phyloP scores from a whole-genome alignment of 2,329 filamentous ascomycete genomes.

The Akanthomyces dipterigenus region DNA sequence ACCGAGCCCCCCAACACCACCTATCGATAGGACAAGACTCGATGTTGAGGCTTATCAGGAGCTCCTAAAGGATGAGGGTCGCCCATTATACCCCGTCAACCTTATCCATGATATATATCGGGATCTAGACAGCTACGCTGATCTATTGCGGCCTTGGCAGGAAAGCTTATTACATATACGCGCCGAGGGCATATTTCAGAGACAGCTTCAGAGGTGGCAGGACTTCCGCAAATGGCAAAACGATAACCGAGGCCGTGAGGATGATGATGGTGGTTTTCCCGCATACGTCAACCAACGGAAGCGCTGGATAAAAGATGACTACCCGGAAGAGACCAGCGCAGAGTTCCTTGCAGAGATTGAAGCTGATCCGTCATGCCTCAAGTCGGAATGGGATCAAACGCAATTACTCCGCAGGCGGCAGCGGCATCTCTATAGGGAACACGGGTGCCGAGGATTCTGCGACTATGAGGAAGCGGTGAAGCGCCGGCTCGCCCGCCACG shows the following conservation, averaged over 20 bases:
- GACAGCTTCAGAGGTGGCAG: neutral
- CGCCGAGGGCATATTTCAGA: neutral
- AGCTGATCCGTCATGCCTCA: neutral
- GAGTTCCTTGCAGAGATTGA: neutral
- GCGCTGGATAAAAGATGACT: neutral
- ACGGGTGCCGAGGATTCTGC: conserved; percentile 15
- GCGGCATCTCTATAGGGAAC: neutral
- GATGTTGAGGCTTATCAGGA: neutral
- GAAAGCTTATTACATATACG: neutral
- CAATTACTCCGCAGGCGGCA: neutral
- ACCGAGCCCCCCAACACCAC: neutral
- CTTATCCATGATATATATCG: neutral
- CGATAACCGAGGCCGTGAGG: neutral
- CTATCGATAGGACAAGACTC: neutral
- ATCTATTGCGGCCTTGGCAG: neutral
- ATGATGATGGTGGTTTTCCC: neutral
- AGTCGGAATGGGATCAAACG: neutral
- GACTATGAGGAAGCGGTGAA: conserved; percentile 22
- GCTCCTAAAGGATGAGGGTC: conserved; percentile 10
- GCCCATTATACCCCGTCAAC: conserved; percentile 11
- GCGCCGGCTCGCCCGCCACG: conserved; percentile 22
- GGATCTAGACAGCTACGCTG: neutral
- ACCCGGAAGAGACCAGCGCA: no score
- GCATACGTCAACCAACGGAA: neutral
- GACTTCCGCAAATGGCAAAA: conserved; percentile 3